Conservation (phyloP, 192 early-diverging fungal genomes). For the Entomortierella lignicola region DNA sequence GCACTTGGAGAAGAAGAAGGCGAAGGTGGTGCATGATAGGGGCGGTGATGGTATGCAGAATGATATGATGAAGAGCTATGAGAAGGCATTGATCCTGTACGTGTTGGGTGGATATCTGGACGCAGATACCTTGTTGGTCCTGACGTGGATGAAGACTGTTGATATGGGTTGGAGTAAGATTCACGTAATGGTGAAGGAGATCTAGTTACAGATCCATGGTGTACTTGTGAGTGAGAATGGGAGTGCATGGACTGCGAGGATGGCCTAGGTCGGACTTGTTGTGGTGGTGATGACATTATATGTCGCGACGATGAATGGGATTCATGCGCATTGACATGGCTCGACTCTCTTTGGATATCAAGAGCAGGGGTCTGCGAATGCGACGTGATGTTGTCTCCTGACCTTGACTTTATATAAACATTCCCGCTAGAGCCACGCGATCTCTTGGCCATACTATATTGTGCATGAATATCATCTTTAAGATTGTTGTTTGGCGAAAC, state of each 20-base stretch:
- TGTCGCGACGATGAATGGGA: slow-evolving; percentile 3
- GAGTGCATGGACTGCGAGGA: slow-evolving; percentile 44
- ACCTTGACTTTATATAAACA: slow-evolving; percentile 39
- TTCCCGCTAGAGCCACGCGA: slow-evolving; percentile 21
- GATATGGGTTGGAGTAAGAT: slow-evolving; percentile 23
- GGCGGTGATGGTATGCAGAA: slow-evolving; percentile 15
- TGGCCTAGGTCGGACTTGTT: slow-evolving; percentile 13
- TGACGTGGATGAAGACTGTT: slow-evolving; percentile 16
- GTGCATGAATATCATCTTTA: slow-evolving; percentile 39
- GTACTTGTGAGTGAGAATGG: slow-evolving; percentile 18
- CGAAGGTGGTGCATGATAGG: slow-evolving; percentile 13
- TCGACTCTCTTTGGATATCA: slow-evolving; percentile 9
- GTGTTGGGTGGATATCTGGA: slow-evolving; percentile 33
- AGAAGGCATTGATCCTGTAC: slow-evolving; percentile 44
- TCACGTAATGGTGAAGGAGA: slow-evolving; percentile 48
- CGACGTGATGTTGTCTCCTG: neutral
- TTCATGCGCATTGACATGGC: neutral
- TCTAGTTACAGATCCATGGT: slow-evolving; percentile 16
- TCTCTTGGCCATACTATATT: slow-evolving; percentile 42
- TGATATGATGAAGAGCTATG: slow-evolving; percentile 19
- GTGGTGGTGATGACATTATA: slow-evolving; percentile 32
- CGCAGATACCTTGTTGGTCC: slow-evolving; percentile 36
- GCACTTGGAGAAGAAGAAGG: slow-evolving; percentile 24
- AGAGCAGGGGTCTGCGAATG: neutral
- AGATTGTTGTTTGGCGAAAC: slow-evolving; percentile 20